Conservation (phyloP, 768 basidiomycete genomes). For the Dendrothele bispora region DNA sequence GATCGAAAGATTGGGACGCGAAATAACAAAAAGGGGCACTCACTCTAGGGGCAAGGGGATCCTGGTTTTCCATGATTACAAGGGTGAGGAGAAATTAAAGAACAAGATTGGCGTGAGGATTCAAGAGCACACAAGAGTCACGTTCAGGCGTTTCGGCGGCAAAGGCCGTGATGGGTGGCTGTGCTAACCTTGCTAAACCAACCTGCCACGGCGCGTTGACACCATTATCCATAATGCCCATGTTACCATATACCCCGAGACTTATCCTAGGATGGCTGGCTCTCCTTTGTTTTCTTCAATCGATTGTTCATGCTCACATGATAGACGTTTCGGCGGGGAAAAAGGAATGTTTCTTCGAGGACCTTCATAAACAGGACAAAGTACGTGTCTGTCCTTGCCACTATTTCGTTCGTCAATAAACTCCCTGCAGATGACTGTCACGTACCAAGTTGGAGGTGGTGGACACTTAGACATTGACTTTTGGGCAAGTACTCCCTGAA, state of each 20-base stretch:
- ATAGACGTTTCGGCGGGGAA: slow-evolving; percentile 75
- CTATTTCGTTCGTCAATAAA: slow-evolving; percentile 9
- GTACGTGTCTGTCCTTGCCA: slow-evolving; percentile 32
- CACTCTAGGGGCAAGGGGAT: slow-evolving; percentile 74
- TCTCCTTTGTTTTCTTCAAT: slow-evolving; percentile 8
- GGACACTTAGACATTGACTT: slow-evolving; percentile 98
- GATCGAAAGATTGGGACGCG: slow-evolving; percentile 20
- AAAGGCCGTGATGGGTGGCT: slow-evolving; percentile 6
- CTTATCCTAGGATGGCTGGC: slow-evolving; percentile 1
- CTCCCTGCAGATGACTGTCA: slow-evolving; percentile 87
- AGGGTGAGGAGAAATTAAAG: slow-evolving; percentile 11
- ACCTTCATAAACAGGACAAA: slow-evolving; percentile 89
- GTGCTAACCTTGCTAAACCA: not conserved
- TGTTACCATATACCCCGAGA: not conserved
- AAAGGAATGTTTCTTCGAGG: slow-evolving; percentile 97
- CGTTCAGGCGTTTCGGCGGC: no score
- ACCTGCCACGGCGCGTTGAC: not conserved
- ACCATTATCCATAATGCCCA: not conserved
- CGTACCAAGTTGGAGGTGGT: slow-evolving; percentile 97
- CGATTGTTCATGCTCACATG: slow-evolving; percentile 58
- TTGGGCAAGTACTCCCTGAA: slow-evolving; percentile 61
- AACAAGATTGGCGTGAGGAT: slow-evolving; percentile 7
- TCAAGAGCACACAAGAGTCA: not conserved
- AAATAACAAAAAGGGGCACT: slow-evolving; percentile 24
- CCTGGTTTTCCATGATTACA: slow-evolving; percentile 55